Conservation (phyloP, 306 rosid genomes). For the Lagenaria siceraria region DNA sequence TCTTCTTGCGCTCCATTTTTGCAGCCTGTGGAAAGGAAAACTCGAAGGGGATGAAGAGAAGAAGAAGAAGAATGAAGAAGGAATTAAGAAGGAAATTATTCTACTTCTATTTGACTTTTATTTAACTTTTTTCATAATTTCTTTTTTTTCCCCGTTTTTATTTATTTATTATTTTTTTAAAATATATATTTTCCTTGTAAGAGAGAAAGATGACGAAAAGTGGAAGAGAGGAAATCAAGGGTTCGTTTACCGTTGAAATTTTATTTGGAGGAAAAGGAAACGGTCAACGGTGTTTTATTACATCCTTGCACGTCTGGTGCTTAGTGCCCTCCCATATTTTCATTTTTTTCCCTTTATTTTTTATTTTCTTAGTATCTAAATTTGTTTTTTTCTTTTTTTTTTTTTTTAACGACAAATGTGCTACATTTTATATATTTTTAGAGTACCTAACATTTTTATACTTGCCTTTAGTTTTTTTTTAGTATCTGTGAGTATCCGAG, state of each 20-base stretch:
- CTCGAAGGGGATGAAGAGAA: background rate
- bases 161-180: background rate
- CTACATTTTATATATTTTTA: background rate
- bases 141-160: background rate
- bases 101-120: background rate
- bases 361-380: background rate
- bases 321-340: background rate
- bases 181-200: background rate
- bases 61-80: background rate
- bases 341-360: background rate
- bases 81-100: background rate
- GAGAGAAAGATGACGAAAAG: background rate
- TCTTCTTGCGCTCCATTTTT: conserved; percentile 34
- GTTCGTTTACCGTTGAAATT: conserved; percentile 16
- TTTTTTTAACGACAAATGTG: too few relatives aligned
- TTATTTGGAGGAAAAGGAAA: conserved; percentile 13
- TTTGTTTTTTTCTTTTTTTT: too few relatives aligned
- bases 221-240: conserved; percentile 35
- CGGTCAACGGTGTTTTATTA: conserved; percentile 14
- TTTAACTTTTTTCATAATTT: background rate
- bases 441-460: background rate
- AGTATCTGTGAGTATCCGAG: too few relatives aligned
- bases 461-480: too few relatives aligned
- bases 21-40: background rate
- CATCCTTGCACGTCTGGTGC: conserved; percentile 21